Evolutionary conservation across 176 grass and related monocot species (phyloP).

Genomic region (Paspalum notatum): DNA sequence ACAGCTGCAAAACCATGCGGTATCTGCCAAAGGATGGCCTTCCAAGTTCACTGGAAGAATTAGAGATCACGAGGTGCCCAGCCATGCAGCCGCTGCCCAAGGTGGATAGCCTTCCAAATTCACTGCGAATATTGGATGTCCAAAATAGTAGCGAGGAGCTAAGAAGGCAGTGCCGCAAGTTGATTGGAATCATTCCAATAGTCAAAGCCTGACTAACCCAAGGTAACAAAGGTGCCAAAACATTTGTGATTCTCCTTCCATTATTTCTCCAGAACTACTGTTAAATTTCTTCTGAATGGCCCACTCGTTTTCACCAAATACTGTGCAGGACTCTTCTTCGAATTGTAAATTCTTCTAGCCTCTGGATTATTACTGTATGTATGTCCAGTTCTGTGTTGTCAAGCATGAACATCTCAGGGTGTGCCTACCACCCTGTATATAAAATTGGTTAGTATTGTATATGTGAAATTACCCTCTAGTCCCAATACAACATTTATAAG

Average conservation of each 20-base stretch:
- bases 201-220: neutral
- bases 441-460: neutral
- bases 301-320: neutral
- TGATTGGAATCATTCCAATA: conserved; percentile 22
- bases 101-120: too few species aligned
- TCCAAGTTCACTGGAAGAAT: too few species aligned
- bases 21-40: too few species aligned
- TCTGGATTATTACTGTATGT: neutral
- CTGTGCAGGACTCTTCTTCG: neutral
- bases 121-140: neutral
- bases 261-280: neutral
- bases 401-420: neutral
- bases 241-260: neutral
- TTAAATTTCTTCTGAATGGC: neutral
- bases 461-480: neutral
- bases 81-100: too few species aligned
- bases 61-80: too few species aligned
- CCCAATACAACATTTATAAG: neutral
- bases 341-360: neutral
- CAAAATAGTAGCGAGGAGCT: fast-evolving
- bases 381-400: too few species aligned
- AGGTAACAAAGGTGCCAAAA: conserved; percentile 4
- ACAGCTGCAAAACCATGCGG: too few species aligned
- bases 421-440: too few species aligned
- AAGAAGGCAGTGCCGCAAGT: neutral